These are phyloP conservation scores for Ceratobasidium sp. DNA, from an alignment of 1,284 basidiomycete genomes.

Conservation along the genomic window DNA sequence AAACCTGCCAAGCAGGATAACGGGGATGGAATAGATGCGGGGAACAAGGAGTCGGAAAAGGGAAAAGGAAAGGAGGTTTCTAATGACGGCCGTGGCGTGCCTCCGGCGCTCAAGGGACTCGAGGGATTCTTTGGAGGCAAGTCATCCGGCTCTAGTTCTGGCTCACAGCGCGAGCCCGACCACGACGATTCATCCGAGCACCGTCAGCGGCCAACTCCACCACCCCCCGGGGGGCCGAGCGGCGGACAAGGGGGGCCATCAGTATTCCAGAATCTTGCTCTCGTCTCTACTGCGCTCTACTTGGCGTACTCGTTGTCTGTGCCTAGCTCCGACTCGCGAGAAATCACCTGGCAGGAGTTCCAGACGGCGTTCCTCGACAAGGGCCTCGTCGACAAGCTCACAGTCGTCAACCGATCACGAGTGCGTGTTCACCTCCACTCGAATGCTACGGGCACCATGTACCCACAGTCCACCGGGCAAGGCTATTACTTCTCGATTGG, in stretches of 20 bases:
- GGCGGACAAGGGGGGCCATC: slow-evolving; percentile 38
- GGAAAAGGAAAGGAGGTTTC: slow-evolving; percentile 51
- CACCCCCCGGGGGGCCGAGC: slow-evolving; percentile 58
- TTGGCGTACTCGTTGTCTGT: slow-evolving; percentile 70
- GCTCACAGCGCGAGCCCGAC: slow-evolving; percentile 32
- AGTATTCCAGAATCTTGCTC: slow-evolving; percentile 46
- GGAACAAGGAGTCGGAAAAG: slow-evolving; percentile 51
- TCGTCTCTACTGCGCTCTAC: slow-evolving; percentile 67
- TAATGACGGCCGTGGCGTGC: slow-evolving; percentile 55
- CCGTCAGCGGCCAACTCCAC: slow-evolving; percentile 55
- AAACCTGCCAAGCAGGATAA: slow-evolving; percentile 57
- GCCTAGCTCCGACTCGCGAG: slow-evolving; percentile 67
- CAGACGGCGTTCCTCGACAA: slow-evolving; percentile 95
- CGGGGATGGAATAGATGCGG: slow-evolving; percentile 53
- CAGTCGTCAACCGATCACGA: slow-evolving; percentile 90
- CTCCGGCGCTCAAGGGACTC: slow-evolving; percentile 53
- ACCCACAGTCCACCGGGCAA: slow-evolving; percentile 63
- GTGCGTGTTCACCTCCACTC: slow-evolving; percentile 90
- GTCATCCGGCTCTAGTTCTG: slow-evolving; percentile 37
- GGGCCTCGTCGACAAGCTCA: slow-evolving; percentile 94
- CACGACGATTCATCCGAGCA: slow-evolving; percentile 45
- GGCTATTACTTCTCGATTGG: slow-evolving; percentile 97
- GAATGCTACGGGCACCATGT: slow-evolving; percentile 81
- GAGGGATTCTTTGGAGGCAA: slow-evolving; percentile 72
- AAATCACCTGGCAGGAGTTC: slow-evolving; percentile 99